Base-by-base conservation (phyloP, 768 basidiomycete species). In the Tulasnella sp. region DNA sequence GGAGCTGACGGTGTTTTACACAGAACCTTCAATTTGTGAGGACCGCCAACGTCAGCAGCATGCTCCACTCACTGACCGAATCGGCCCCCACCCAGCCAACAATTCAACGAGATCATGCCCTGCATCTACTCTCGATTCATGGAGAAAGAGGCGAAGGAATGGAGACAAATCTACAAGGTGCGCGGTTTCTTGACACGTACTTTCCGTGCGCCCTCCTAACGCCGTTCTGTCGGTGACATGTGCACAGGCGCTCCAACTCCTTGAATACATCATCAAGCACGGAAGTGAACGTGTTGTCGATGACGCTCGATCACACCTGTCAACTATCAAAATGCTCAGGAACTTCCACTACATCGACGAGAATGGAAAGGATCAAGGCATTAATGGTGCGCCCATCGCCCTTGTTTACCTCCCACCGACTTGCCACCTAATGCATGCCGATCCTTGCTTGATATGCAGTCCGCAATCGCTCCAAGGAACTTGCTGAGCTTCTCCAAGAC, bases 21-120 rank as follows among this genome's bases (percentile, higher is more conserved):
- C 79, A 97, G 96, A 79, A 98, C 97, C n/a, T 96, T 97, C 83
- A 97, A 95, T 81, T 98, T 96, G 96, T 97, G 82, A 83, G 93
- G 58, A 64, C 31, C 84, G 3, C 2, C 40, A n/a, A 42, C 68
- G 25, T 39, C 34, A 73, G 2, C n/a, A 9, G 11, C 68, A 70
- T 19, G 42, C 72, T 19, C 9, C 39, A 45, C 31, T 19, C 29
- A 45, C 42, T 34, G 19, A 42, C 72, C 19, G 2, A 31, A 64
- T 64, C n/a, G 25, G 25, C 25, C n/a, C 8, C 1, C 39, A 22
- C 52, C 2, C 82, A 97, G 96, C 84, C 94, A 96, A 87, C 89
- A 96, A 78, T 99, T 99, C 84, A 99, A 99, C 83, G 97, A 99
- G 85, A 95, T 99, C 82, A 98, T 99, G 96, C 97, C 97, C 3